phyloP scores from a whole-genome alignment of 768 basidiomycete genomes.

The Arthromyces matolae region DNA sequence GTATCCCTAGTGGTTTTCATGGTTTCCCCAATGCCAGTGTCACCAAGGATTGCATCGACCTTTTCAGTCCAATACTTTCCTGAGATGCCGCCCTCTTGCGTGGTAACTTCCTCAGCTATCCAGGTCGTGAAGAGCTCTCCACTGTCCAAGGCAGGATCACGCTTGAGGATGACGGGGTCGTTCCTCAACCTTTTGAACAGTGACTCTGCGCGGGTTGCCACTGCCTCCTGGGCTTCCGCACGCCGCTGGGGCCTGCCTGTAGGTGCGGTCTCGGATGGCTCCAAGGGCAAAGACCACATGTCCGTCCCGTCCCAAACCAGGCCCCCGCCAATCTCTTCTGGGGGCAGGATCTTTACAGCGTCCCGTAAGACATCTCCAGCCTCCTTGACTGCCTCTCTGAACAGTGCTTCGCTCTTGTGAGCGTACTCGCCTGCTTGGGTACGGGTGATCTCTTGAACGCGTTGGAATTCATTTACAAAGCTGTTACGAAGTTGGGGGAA shows the following conservation, averaged over 20 bases:
- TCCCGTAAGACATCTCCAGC: slow-evolving; percentile 81
- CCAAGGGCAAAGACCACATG: slow-evolving; percentile 72
- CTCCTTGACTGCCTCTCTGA: slow-evolving; percentile 71
- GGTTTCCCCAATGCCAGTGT: slow-evolving; percentile 46
- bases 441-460: slow-evolving; percentile 71
- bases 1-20: slow-evolving; percentile 50
- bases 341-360: slow-evolving; percentile 90
- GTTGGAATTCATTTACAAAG: slow-evolving; percentile 62
- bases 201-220: slow-evolving; percentile 73
- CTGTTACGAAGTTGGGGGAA: slow-evolving; percentile 63
- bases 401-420: slow-evolving; percentile 63
- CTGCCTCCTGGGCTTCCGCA: slow-evolving; percentile 45
- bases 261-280: slow-evolving; percentile 19
- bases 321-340: slow-evolving; percentile 47
- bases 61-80: slow-evolving; percentile 54
- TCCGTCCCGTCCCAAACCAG: slow-evolving; percentile 83
- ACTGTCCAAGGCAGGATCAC: slow-evolving; percentile 69
- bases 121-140: slow-evolving; percentile 56
- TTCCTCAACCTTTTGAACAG: slow-evolving; percentile 68
- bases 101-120: slow-evolving; percentile 48
- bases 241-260: slow-evolving; percentile 14
- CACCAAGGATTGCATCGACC: slow-evolving; percentile 45
- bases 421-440: slow-evolving; percentile 83
- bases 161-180: slow-evolving; percentile 70
- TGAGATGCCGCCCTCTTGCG: slow-evolving; percentile 53